phyloP scores from a whole-genome alignment of 768 basidiomycete genomes.

The Tricholoma flavovirens region DNA sequence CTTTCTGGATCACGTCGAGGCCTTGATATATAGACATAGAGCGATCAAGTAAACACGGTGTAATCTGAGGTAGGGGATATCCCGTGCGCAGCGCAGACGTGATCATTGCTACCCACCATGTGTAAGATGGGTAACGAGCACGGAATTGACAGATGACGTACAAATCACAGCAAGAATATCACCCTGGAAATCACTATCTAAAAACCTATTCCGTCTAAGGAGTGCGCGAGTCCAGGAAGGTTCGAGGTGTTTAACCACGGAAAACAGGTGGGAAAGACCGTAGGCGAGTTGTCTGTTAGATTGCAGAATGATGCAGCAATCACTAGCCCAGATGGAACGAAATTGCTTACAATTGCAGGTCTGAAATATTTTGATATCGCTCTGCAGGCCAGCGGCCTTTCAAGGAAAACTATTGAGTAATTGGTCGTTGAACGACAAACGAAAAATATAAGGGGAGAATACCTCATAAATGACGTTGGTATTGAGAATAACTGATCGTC shows the following conservation, averaged over 20 bases:
- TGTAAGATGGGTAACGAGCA: not conserved
- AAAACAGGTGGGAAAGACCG: conserved; percentile 67
- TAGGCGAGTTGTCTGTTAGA: conserved; percentile 55
- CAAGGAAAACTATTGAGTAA: conserved; percentile 54
- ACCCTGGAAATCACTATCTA: conserved; percentile 79
- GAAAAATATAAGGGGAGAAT: not conserved
- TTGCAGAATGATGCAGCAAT: not conserved
- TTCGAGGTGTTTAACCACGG: conserved; percentile 66
- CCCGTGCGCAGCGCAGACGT: conserved; percentile 72
- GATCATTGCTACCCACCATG: conserved; percentile 51
- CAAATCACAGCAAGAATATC: conserved; percentile 81
- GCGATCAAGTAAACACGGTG: conserved; percentile 58
- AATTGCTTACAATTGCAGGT: conserved; percentile 52
- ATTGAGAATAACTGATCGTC: conserved; percentile 49
- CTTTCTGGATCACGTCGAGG: conserved; percentile 61
- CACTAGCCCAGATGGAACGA: conserved; percentile 11
- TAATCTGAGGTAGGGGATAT: conserved; percentile 76
- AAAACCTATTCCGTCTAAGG: conserved; percentile 64
- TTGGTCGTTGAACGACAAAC: not conserved
- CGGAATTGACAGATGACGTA: conserved; percentile 25
- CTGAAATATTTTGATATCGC: conserved; percentile 63
- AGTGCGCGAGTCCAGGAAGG: conserved; percentile 75
- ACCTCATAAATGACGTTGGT: conserved; percentile 67
- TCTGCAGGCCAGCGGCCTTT: conserved; percentile 77
- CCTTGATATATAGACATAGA: conserved; percentile 48